Conservation (phyloP, 192 early-diverging fungal species). For the Funneliformis geosporum region DNA sequence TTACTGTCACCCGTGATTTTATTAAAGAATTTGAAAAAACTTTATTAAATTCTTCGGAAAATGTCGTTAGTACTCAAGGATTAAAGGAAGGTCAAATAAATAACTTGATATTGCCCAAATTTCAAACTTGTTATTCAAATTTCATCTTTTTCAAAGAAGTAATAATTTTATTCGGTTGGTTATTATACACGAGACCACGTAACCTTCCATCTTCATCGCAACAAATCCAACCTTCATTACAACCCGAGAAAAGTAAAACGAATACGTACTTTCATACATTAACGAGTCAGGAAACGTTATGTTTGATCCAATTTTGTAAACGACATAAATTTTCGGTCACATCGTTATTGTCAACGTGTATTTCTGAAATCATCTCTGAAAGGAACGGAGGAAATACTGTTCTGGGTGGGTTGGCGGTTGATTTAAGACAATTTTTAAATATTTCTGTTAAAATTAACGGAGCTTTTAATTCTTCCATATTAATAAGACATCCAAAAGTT, state of each 20-base stretch:
- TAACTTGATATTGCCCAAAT: background rate
- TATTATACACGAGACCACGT: background rate
- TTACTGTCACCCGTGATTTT: background rate
- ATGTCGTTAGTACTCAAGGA: background rate
- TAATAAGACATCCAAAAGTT: background rate
- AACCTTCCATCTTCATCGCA: background rate
- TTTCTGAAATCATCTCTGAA: background rate
- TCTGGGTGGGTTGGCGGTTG: background rate
- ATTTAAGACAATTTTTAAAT: conserved; percentile 1
- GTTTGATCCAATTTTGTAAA: background rate
- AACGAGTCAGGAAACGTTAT: background rate
- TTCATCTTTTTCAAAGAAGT: background rate
- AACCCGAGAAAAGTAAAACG: background rate
- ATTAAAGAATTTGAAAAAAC: background rate
- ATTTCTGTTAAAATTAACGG: background rate
- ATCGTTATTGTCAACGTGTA: background rate
- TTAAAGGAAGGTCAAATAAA: background rate
- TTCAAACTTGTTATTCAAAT: background rate
- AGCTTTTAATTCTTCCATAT: background rate
- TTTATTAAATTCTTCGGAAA: background rate
- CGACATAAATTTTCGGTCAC: background rate
- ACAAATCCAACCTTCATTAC: background rate
- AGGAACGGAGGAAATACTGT: background rate
- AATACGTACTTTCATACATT: background rate
- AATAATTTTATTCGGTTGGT: background rate